Evolutionary conservation across 352 stramenopile genomes (phyloP).

Genomic region (Peronosclerospora sorghi): DNA sequence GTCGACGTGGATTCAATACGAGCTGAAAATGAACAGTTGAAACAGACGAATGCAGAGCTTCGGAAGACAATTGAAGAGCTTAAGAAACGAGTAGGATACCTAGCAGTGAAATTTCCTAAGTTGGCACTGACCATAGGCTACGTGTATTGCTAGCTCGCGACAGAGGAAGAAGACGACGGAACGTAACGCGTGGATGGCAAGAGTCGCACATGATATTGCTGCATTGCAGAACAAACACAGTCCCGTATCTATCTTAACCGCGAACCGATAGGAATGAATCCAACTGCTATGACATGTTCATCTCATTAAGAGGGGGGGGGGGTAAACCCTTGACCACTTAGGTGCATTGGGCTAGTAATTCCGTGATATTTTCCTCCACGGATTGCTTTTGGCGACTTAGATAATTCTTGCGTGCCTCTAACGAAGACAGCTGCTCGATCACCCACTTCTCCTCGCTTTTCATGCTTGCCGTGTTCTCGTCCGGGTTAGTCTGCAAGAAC

Average conservation of each 20-base stretch:
- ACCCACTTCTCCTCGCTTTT: constrained; percentile 46
- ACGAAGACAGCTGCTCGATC: constrained; percentile 55
- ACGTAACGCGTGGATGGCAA: constrained; percentile 1
- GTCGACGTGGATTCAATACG: constrained; percentile 85
- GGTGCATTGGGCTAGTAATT: constrained; percentile 66
- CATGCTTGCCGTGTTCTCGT: constrained; percentile 46
- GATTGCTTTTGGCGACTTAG: constrained; percentile 66
- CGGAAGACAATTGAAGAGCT: constrained; percentile 86
- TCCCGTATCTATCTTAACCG: constrained; percentile 19
- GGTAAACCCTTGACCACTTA: constrained; percentile 6
- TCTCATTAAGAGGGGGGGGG: not conserved
- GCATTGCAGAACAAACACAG: not conserved
- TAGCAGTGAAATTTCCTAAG: too few species aligned
- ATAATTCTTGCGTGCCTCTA: constrained; percentile 77
- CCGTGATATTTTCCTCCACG: constrained; percentile 75
- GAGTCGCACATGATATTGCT: constrained; percentile 6
- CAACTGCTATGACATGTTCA: not conserved
- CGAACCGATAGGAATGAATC: too few species aligned
- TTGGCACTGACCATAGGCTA: too few species aligned
- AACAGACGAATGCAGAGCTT: constrained; percentile 88
- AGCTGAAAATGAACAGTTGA: constrained; percentile 86
- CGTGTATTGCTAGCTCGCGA: constrained; percentile 30
- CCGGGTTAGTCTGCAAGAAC: constrained; percentile 51
- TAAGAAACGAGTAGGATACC: constrained; percentile 65
- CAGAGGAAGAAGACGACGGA: constrained; percentile 53